Percentiles rank a stretch among this genome's conserved stretches.
Conservation (phyloP, 2,329 filamentous ascomycete species). For the Trichoderma brevicompactum region DNA sequence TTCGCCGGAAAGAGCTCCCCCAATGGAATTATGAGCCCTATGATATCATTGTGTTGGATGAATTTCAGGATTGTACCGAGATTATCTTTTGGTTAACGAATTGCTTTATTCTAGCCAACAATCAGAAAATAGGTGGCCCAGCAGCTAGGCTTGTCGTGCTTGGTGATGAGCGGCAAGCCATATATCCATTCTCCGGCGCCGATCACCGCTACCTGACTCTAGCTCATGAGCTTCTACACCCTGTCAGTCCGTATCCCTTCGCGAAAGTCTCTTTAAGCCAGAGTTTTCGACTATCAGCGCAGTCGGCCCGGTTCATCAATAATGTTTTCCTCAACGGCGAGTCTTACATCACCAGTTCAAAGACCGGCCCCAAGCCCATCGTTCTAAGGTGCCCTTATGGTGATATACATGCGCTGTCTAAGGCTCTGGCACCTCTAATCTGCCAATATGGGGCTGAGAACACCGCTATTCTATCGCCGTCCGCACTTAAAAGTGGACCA, state of each 20-base stretch:
- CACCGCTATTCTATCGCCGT: slow-evolving; percentile 13
- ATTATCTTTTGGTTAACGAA: slow-evolving; percentile 36
- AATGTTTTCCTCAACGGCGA: slow-evolving; percentile 36
- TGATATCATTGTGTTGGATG: slow-evolving; percentile 41
- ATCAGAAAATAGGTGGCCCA: slow-evolving; percentile 26
- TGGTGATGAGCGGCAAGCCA: slow-evolving; percentile 41
- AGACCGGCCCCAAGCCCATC: slow-evolving; percentile 38
- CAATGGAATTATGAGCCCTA: slow-evolving; percentile 35
- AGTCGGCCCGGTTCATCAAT: slow-evolving; percentile 38
- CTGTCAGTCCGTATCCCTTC: background rate
- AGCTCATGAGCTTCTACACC: slow-evolving; percentile 29
- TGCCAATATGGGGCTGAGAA: slow-evolving; percentile 14
- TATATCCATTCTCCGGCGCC: slow-evolving; percentile 38
- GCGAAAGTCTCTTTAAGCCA: background rate
- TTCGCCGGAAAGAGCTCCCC: slow-evolving; percentile 28
- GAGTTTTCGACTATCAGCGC: slow-evolving; percentile 38
- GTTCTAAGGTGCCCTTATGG: slow-evolving; percentile 33
- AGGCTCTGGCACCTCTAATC: background rate
- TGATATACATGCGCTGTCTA: slow-evolving; percentile 26
- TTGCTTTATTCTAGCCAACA: slow-evolving; percentile 36
- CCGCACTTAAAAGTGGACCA: background rate
- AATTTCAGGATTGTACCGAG: slow-evolving; percentile 41
- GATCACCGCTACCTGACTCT: slow-evolving; percentile 38
- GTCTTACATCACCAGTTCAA: slow-evolving; percentile 38
- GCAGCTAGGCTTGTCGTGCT: slow-evolving; percentile 37